Evolutionary conservation across 495 filamentous ascomycete genomes (phyloP).

Genomic region (Haplographium delicatum): DNA sequence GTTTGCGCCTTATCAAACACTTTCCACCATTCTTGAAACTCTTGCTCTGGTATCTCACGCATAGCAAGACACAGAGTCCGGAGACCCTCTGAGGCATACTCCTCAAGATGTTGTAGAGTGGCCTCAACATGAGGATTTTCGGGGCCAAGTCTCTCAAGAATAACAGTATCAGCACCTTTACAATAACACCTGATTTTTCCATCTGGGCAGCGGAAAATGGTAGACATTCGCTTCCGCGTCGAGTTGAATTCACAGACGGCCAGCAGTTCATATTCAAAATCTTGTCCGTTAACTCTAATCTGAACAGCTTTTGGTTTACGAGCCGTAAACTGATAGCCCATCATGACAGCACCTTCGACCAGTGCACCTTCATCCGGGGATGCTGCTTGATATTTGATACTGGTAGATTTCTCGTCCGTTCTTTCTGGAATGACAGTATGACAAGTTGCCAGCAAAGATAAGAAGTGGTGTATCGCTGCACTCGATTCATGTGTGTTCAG

Average conservation of each 20-base stretch:
- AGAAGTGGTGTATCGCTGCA: slow-evolving; percentile 80
- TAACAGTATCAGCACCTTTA: slow-evolving; percentile 98
- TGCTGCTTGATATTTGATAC: slow-evolving; percentile 96
- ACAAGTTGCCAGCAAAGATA: slow-evolving; percentile 82
- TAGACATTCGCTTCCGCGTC: slow-evolving; percentile 95
- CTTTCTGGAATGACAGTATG: slow-evolving; percentile 97
- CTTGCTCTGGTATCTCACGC: slow-evolving; percentile 87
- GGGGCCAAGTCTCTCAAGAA: slow-evolving; percentile 74
- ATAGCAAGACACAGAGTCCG: slow-evolving; percentile 93
- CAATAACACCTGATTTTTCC: slow-evolving; percentile 89
- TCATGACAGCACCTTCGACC: slow-evolving; percentile 79
- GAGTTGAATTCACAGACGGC: slow-evolving; percentile 99
- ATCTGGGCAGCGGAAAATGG: slow-evolving; percentile 93
- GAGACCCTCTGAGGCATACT: slow-evolving; percentile 95
- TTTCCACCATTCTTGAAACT: slow-evolving; percentile 82
- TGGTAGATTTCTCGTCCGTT: slow-evolving; percentile 63
- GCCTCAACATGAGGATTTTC: slow-evolving; percentile 78
- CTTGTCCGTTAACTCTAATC: slow-evolving; percentile 64
- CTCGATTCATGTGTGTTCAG: slow-evolving; percentile 61
- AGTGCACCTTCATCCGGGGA: slow-evolving; percentile 96
- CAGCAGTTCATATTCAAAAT: slow-evolving; percentile 82
- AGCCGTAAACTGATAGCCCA: slow-evolving; percentile 88
- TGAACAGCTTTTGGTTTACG: slow-evolving; percentile 83
- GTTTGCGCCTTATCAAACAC: slow-evolving; percentile 87
- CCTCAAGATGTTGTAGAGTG: slow-evolving; percentile 90